Evolutionary conservation across 441 rosid species (phyloP), one percentile per base, ranked within the genome.

Genomic region (Melastoma candidum): DNA sequence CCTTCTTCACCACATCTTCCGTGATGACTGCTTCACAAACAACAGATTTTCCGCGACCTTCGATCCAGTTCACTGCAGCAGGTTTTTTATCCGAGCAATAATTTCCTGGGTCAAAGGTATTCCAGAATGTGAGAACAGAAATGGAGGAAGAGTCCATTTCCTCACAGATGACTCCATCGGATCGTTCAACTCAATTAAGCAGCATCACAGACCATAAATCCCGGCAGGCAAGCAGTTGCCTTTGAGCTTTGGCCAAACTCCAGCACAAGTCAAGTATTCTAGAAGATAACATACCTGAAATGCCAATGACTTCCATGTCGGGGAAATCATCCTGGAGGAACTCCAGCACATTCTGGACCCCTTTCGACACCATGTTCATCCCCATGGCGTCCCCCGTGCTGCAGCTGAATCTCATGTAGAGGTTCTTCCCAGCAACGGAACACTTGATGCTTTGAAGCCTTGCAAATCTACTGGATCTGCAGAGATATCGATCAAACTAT

Each of bases 371-470:
- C 66, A 62, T 62, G 55, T 62, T 62, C 66, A 62, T 62, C 47
- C 66, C 66, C 66, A 62, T 62, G 24, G 66, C 66, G 56, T 62
- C 66, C 48, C 66, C 66, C 13, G 66, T 62, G 53, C 66, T 4
- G 46, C 55, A 62, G 45, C 54, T 43, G 46, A 62, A 62, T 62
- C 66, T 62, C 29, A 44, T 55, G 55, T 62, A 62, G 44, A 54
- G 66, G 32, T 62, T 62, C 66, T 62, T 62, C 24, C 66, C 66
- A 55, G 66, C 60, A 11, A 55, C 32, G 1, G 60, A 12, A 54
- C 66, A 62, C 49, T 48, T 44, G 27, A 62, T 56, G 25, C 60
- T 45, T 12, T 62, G 66, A 44, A 62, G 66, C 55, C 66, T 62
- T 2, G 47, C 66, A 5, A 62, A 62, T 51, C 66, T 54, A 55